phyloP scores from a whole-genome alignment of 352 stramenopile species.

The Pythium diclinum region DNA sequence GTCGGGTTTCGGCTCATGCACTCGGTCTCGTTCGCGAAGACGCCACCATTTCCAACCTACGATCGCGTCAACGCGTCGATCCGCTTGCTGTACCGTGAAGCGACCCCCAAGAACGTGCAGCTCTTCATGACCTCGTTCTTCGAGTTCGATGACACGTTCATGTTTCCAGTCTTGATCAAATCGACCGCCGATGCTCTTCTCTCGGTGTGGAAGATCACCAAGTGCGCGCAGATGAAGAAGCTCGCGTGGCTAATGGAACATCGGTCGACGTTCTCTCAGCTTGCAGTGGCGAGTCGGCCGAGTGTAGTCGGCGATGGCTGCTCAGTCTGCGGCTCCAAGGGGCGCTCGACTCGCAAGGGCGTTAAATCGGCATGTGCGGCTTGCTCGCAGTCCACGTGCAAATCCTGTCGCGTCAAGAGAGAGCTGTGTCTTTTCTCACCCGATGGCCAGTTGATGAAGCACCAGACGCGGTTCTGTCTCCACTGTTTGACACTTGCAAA shows the following conservation, averaged over 20 bases:
- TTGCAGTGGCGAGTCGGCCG: background rate
- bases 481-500: slow-evolving; percentile 2
- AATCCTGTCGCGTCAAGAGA: slow-evolving; percentile 6
- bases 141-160: slow-evolving; percentile 33
- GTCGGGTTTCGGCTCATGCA: slow-evolving; percentile 61
- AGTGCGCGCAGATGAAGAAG: slow-evolving; percentile 58
- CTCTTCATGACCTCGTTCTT: slow-evolving; percentile 40
- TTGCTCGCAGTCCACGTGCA: slow-evolving; percentile 3
- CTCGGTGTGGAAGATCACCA: slow-evolving; percentile 25
- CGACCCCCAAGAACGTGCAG: slow-evolving; percentile 11
- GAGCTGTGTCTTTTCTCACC: background rate
- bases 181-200: slow-evolving; percentile 38
- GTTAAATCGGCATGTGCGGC: background rate
- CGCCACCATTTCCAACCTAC: slow-evolving; percentile 33
- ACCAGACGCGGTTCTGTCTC: background rate
- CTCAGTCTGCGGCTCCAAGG: background rate
- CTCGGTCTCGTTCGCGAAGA: slow-evolving; percentile 55
- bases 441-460: background rate
- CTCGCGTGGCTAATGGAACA: slow-evolving; percentile 38
- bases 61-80: slow-evolving; percentile 48
- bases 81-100: slow-evolving; percentile 44
- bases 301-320: background rate
- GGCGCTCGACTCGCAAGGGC: background rate
- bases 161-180: slow-evolving; percentile 31
- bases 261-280: background rate